A percentile compares a stretch with the other conserved stretches of the same genome.
phyloP scores from a whole-genome alignment of 495 filamentous ascomycete genomes.

The Penicillium pancosmium region DNA sequence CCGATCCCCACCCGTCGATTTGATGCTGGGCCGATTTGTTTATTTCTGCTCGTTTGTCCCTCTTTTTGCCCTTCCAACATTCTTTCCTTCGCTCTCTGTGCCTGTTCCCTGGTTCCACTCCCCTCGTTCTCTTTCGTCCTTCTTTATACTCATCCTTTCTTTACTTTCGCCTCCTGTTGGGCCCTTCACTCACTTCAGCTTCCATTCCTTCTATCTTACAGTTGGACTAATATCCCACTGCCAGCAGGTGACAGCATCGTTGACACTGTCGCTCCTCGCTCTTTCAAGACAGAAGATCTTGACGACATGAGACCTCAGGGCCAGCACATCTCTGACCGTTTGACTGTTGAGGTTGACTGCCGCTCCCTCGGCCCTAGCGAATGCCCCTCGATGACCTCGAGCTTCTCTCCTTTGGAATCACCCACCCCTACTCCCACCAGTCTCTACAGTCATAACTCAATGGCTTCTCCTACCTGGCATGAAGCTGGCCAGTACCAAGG shows the following conservation, averaged over 20 bases:
- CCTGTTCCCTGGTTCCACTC: conserved; percentile 23
- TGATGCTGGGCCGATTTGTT: conserved; percentile 44
- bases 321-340: conserved; percentile 42
- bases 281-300: conserved; percentile 29
- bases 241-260: conserved; percentile 35
- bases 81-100: conserved; percentile 26
- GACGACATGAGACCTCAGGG: conserved; percentile 48
- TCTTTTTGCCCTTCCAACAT: conserved; percentile 30
- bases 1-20: conserved; percentile 33
- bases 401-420: conserved; percentile 50
- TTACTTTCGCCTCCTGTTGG: conserved; percentile 9
- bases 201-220: conserved; percentile 5
- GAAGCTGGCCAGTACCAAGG: conserved; percentile 36
- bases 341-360: conserved; percentile 50
- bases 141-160: conserved; percentile 14
- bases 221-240: conserved; percentile 21
- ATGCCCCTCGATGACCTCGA: conserved; percentile 50
- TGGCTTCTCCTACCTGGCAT: conserved; percentile 48
- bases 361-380: conserved; percentile 46
- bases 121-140: conserved; percentile 18
- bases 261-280: conserved; percentile 27
- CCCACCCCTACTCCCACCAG: conserved; percentile 49
- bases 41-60: conserved; percentile 42
- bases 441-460: conserved; percentile 45
- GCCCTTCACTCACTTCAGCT: conserved; percentile 6